Percentiles rank a stretch among this genome's conserved stretches.
phyloP scores from a whole-genome alignment of 495 filamentous ascomycete species.

The Filosporella fistucella region DNA sequence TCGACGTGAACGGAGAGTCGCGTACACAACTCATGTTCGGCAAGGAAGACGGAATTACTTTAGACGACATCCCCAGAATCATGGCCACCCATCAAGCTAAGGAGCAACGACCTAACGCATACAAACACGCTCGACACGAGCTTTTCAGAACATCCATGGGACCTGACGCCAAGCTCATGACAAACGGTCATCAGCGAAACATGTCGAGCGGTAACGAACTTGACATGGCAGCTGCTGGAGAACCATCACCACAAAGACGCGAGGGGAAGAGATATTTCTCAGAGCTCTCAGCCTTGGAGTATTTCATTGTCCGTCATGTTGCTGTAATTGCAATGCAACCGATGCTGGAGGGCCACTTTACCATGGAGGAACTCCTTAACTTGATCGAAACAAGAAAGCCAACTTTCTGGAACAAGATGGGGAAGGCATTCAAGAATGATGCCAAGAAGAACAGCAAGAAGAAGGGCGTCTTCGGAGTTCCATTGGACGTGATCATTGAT shows the following conservation, averaged over 20 bases:
- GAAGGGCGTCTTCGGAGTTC: slow-evolving; percentile 90
- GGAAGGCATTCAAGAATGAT: slow-evolving; percentile 89
- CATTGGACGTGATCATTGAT: slow-evolving; percentile 80
- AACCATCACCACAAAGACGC: slow-evolving; percentile 39
- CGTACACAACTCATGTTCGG: slow-evolving; percentile 76
- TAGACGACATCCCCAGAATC: slow-evolving; percentile 97
- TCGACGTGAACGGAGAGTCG: slow-evolving; percentile 67
- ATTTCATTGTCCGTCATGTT: slow-evolving; percentile 94
- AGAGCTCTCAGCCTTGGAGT: slow-evolving; percentile 90
- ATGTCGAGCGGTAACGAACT: slow-evolving; percentile 61
- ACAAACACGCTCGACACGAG: slow-evolving; percentile 68
- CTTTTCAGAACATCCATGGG: slow-evolving; percentile 61
- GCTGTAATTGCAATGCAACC: slow-evolving; percentile 96
- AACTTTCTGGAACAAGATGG: slow-evolving; percentile 96
- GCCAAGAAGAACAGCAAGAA: slow-evolving; percentile 75
- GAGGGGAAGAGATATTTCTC: slow-evolving; percentile 82
- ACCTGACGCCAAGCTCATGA: slow-evolving; percentile 61
- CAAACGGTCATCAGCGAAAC: slow-evolving; percentile 76
- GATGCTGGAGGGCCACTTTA: slow-evolving; percentile 83
- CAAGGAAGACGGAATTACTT: slow-evolving; percentile 83
- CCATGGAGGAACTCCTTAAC: slow-evolving; percentile 88
- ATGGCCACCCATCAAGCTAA: slow-evolving; percentile 92
- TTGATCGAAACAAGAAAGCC: slow-evolving; percentile 91
- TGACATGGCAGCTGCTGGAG: slow-evolving; percentile 32
- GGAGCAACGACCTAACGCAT: slow-evolving; percentile 84